Conservation (phyloP, 1,284 basidiomycete genomes). For the Leccinum griseonigrum region DNA sequence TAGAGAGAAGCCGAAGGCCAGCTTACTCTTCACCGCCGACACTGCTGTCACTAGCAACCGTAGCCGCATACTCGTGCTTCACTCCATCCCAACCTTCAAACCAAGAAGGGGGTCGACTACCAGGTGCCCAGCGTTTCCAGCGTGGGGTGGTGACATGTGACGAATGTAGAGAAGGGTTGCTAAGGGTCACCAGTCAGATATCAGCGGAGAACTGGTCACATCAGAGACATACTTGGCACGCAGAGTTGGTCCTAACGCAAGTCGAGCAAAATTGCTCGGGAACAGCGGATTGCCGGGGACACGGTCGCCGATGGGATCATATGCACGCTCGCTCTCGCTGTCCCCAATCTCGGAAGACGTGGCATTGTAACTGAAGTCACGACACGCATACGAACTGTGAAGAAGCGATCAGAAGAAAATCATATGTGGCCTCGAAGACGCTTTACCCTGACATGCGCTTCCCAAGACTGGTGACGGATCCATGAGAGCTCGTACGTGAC, state of each 20-base stretch:
- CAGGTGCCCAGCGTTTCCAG: slow-evolving; percentile 30
- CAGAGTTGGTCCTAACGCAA: slow-evolving; percentile 57
- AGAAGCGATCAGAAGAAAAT: slow-evolving; percentile 2
- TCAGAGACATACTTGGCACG: slow-evolving; percentile 44
- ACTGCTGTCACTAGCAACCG: slow-evolving; percentile 31
- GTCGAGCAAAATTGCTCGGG: slow-evolving; percentile 61
- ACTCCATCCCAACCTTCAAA: slow-evolving; percentile 28
- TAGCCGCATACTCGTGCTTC: slow-evolving; percentile 35
- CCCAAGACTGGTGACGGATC: slow-evolving; percentile 23
- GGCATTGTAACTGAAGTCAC: slow-evolving; percentile 10
- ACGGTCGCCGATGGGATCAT: slow-evolving; percentile 49
- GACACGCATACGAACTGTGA: slow-evolving; percentile 17
- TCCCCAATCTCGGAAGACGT: slow-evolving; percentile 27
- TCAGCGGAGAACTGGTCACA: background rate
- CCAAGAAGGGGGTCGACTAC: slow-evolving; percentile 34
- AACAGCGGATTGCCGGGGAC: slow-evolving; percentile 63
- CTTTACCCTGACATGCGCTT: slow-evolving; percentile 23
- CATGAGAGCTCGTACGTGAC: slow-evolving; percentile 29
- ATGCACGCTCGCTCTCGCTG: slow-evolving; percentile 29
- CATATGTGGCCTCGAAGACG: background rate
- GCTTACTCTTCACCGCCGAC: slow-evolving; percentile 23
- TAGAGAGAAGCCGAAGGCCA: background rate
- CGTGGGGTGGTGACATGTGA: slow-evolving; percentile 15
- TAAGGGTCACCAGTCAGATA: slow-evolving; percentile 3
- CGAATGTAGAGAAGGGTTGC: slow-evolving; percentile 27